A percentile compares a stretch with the other conserved stretches of the same genome.
These are phyloP conservation scores for Cladorrhinum sp. DNA, from an alignment of 2,329 filamentous ascomycete genomes.

Conservation along the genomic window DNA sequence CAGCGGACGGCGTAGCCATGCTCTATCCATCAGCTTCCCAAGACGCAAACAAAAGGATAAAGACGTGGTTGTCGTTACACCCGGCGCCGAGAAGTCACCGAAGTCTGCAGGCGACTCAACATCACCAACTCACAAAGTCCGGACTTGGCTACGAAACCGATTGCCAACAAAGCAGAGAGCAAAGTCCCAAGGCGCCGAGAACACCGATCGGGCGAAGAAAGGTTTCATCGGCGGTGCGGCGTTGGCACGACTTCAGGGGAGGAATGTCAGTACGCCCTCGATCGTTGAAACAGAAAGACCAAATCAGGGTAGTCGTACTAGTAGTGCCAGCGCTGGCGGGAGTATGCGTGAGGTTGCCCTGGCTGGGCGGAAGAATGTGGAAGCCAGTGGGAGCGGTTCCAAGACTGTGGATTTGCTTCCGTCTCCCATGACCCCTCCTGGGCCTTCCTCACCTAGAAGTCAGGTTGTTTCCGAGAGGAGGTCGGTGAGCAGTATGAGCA, in stretches of 20 bases:
- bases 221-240: conserved; percentile 44
- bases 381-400: conserved; percentile 17
- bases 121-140: conserved; percentile 35
- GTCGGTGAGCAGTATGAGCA: conserved; percentile 25
- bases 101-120: conserved; percentile 14
- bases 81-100: conserved; percentile 12
- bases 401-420: background rate
- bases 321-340: background rate
- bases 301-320: conserved; percentile 20
- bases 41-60: conserved; percentile 22
- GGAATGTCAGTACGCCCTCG: conserved; percentile 11
- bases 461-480: conserved; percentile 5
- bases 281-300: conserved; percentile 18
- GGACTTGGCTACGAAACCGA: conserved; percentile 44
- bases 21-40: conserved; percentile 23
- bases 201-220: conserved; percentile 1
- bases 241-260: conserved; percentile 25
- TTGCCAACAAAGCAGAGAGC: conserved; percentile 34
- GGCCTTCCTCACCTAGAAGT: conserved; percentile 6
- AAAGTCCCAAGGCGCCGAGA: conserved; percentile 23
- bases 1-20: conserved; percentile 11
- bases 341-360: conserved; percentile 37
- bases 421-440: background rate
- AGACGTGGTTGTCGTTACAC: background rate
- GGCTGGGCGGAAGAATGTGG: conserved; percentile 24